A percentile compares a stretch with the other conserved stretches of the same genome.
These are phyloP conservation scores for Blastobotrys robertii DNA, from an alignment of 805 yeast genomes.

Conservation along the genomic window DNA sequence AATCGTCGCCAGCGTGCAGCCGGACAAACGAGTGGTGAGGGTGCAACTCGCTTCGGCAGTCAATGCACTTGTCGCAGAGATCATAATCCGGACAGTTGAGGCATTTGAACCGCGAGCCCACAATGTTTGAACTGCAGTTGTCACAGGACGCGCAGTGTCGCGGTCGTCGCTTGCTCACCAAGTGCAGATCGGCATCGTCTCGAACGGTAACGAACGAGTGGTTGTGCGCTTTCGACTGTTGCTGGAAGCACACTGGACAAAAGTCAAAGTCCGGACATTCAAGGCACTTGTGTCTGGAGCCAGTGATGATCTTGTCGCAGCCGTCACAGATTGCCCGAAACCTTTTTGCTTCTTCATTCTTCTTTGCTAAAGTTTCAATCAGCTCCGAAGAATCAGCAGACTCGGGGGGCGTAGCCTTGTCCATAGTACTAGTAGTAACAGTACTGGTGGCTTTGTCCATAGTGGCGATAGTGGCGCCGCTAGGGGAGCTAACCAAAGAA, in stretches of 20 bases:
- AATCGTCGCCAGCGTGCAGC: constrained; percentile 7
- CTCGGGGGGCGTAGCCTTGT: background rate
- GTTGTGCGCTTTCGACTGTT: constrained; percentile 11
- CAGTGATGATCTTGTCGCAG: constrained; percentile 24
- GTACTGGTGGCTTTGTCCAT: background rate
- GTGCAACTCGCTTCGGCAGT: constrained; percentile 12
- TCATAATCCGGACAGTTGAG: constrained; percentile 40
- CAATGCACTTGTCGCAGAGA: constrained; percentile 33
- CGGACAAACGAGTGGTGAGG: constrained; percentile 16
- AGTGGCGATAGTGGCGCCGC: too few species aligned
- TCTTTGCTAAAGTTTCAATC: background rate
- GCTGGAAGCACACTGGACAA: constrained; percentile 30
- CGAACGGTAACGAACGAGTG: constrained; percentile 12
- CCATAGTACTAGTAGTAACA: too few species aligned
- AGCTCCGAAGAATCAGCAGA: background rate
- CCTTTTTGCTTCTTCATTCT: background rate
- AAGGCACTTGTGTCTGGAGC: constrained; percentile 39
- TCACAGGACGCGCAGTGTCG: constrained; percentile 19
- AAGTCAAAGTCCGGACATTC: constrained; percentile 42
- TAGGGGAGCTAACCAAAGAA: too few species aligned
- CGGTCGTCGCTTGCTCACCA: too few species aligned
- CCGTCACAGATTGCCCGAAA: constrained; percentile 19
- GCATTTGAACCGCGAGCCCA: constrained; percentile 41
- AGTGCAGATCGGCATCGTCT: constrained; percentile 3
- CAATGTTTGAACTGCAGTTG: constrained; percentile 17